Evolutionary conservation across 1,284 basidiomycete species (phyloP), one percentile per base, ranked within the genome.

Genomic region (Melampsora abietis-canadensis): DNA sequence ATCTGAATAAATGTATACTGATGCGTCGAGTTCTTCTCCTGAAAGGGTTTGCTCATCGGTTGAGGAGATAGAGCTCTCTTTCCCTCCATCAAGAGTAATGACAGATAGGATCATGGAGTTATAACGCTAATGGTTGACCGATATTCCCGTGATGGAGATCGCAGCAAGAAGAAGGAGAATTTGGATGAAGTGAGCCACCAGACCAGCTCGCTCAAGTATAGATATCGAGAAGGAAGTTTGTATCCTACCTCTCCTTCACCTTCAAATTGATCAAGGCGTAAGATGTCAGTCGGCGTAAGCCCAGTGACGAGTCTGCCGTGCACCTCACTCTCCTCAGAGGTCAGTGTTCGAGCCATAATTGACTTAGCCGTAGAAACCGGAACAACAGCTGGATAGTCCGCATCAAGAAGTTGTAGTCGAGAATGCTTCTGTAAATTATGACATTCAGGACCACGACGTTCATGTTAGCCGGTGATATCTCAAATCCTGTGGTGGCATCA

Each of bases 401-500:
- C 66, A 59, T 59, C 34, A n/a, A 51, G 66, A 59, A 68, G 27
- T 59, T 68, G 40, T 24, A 68, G 37, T 30, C 66, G 6, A 46
- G 51, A 68, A 40, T 68, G 60, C 17, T 57, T 57, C 66, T 68
- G 60, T 14, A 21, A 5, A 46, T 19, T 12, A 44, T 7, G 4
- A 68, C 24, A 44, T 66, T 27, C 19, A 12, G 12, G 30, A 19
- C 3, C 8, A 34, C 17, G 44, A 47, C 19, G 19, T n/a, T 10
- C 21, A 37, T 66, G 14, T 10, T n/a, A 51, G 54, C 17, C 34
- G 21, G 30, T 24, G 24, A 48, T 37, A 19, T 19, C 12, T 17
- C 51, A 57, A 24, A 27, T 10, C 24, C 15, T 51, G 47, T 24
- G 19, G 12, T n/a, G 24, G 5, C 30, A 47, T 27, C 4, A 6